Base-by-base conservation (phyloP, 495 filamentous ascomycete species). In the Talaromyces proteolyticus region DNA sequence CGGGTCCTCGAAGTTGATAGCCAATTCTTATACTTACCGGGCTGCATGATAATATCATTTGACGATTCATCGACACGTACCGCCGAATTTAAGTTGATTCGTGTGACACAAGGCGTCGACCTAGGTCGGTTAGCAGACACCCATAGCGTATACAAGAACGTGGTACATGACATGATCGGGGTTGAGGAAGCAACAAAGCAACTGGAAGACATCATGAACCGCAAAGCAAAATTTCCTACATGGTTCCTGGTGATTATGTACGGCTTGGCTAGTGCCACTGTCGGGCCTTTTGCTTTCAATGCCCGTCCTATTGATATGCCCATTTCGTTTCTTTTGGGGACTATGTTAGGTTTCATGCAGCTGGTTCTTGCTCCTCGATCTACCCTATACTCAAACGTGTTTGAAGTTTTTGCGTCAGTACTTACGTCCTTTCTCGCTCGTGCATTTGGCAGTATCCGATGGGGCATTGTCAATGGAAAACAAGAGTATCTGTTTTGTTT, bases 1-100 rank as follows among this genome's bases (percentile, higher is more conserved):
- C 77, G 86, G 4, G 88, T 92, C 12, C 77, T 96, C 22, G 85
- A 89, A 58, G 87, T 95, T 42, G 86, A 95, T 50, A 87, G 81
- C 29, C 90, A 95, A 51, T 95, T 91, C 62, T 66, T 95, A 36
- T 95, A 95, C 63, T 81, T 95, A 10, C 91, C 91, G 0, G 89
- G 88, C 16, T 92, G 87, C 57, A 96, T 95, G 91, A 86, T 96
- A 56, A 85, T 94, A 58, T 89, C 88, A 3, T 95, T 96, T 59
- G 91, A 94, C 56, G 91, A 96, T 67, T 77, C 80, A 12, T 72
- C 82, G 16, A 92, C 88, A 1, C 89, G 92, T 59, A 95, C 91
- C 0, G 86, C 90, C 7, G 91, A 95, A 62, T 86, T 95, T 44
- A 90, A 92, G 63, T 81, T 96, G 39, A 82, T 96, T 18, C 80